Conservation (phyloP, 1,284 basidiomycete genomes). For the Mycena citricolor region DNA sequence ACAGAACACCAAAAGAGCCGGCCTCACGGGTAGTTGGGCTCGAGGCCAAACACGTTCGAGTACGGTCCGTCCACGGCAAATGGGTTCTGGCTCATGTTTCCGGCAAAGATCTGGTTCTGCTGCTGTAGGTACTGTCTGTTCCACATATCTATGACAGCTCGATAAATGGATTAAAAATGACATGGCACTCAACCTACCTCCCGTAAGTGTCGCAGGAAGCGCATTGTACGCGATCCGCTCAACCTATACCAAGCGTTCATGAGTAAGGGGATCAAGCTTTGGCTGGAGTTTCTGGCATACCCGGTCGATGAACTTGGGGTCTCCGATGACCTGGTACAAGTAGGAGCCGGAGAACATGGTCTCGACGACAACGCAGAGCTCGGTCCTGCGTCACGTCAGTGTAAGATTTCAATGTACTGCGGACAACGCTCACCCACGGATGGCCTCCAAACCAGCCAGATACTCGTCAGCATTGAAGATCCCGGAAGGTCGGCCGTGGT, state of each 20-base stretch:
- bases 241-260: no score
- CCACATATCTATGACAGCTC: conserved; percentile 50
- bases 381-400: conserved; percentile 17
- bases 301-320: conserved; percentile 54
- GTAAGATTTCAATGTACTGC: not conserved
- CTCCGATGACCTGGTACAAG: conserved; percentile 57
- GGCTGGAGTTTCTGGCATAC: conserved; percentile 44
- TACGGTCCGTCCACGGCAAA: conserved; percentile 50
- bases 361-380: conserved; percentile 12
- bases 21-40: conserved; percentile 45
- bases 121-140: conserved; percentile 58
- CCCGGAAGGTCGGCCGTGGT: conserved; percentile 59
- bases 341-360: conserved; percentile 48
- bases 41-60: conserved; percentile 56
- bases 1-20: not conserved
- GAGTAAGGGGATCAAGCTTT: conserved; percentile 29
- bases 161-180: conserved; percentile 37
- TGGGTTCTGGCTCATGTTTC: conserved; percentile 56
- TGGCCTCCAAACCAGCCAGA: conserved; percentile 54
- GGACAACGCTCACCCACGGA: conserved; percentile 45
- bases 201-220: conserved; percentile 53
- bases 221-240: conserved; percentile 53
- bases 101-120: conserved; percentile 57
- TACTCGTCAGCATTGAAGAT: conserved; percentile 62
- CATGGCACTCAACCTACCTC: conserved; percentile 35